A percentile compares a stretch with the other conserved stretches of the same genome.
These are phyloP conservation scores for Darksidea phi DNA, from an alignment of 495 filamentous ascomycete species.

Conservation along the genomic window DNA sequence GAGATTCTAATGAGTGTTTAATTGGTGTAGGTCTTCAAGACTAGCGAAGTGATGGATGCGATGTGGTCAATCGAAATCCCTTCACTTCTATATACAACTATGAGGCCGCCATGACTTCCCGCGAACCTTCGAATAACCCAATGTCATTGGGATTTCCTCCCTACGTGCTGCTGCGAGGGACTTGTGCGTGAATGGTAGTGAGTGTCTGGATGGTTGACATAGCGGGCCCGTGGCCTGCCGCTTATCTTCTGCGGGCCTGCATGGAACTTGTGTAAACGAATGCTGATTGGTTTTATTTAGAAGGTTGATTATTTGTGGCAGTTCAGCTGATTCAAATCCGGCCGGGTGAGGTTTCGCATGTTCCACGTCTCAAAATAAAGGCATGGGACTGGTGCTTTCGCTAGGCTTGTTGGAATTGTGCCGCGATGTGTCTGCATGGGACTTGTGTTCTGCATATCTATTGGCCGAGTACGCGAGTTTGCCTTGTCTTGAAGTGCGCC, in stretches of 20 bases:
- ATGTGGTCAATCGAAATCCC: no score
- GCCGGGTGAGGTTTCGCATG: background rate
- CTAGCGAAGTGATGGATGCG: no score
- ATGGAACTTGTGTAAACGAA: background rate
- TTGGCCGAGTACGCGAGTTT: background rate
- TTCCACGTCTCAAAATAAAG: background rate
- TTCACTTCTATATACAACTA: no score
- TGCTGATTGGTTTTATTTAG: background rate
- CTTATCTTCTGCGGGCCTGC: background rate
- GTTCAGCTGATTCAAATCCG: background rate
- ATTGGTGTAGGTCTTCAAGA: no score
- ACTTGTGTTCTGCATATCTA: background rate
- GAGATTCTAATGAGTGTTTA: no score
- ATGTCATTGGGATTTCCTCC: background rate
- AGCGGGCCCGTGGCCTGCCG: background rate
- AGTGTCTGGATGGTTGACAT: background rate
- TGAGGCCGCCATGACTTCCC: background rate
- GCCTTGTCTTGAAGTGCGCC: background rate
- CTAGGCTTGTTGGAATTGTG: background rate
- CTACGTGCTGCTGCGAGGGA: background rate
- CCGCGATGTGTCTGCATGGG: background rate
- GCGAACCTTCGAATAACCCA: background rate
- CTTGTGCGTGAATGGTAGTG: background rate
- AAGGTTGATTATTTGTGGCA: background rate
- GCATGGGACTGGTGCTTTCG: background rate